These are phyloP conservation scores for Galeopsis tetrahit DNA, from an alignment of 257 asterid genomes.

Conservation along the genomic window DNA sequence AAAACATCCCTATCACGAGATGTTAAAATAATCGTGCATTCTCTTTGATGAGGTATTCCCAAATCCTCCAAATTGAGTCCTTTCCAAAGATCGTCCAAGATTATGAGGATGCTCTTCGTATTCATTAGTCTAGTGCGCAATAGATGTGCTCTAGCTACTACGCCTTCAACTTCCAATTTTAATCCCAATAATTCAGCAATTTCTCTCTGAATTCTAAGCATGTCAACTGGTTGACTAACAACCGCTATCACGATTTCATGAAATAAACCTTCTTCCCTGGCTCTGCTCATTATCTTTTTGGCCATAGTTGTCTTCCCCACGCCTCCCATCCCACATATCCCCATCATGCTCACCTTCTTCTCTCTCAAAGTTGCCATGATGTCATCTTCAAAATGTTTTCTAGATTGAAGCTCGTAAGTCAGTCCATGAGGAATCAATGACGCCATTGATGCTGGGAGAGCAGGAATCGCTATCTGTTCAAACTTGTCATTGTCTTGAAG, in stretches of 20 bases:
- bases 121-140: conserved; percentile 2
- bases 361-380: conserved; percentile 16
- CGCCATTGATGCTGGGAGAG: neutral
- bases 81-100: neutral
- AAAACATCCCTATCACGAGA: neutral
- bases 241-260: conserved; percentile 25
- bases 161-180: neutral
- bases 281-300: neutral
- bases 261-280: conserved; percentile 18
- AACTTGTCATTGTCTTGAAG: neutral
- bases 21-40: neutral
- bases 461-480: neutral
- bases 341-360: neutral
- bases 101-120: neutral
- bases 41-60: neutral
- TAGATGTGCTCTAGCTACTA: conserved; percentile 3
- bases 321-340: conserved; percentile 14
- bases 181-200: neutral
- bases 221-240: conserved; percentile 14
- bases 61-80: neutral
- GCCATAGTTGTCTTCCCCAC: neutral
- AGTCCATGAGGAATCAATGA: neutral
- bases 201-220: conserved; percentile 27
- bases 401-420: conserved; percentile 15
- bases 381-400: conserved; percentile 14